Base-by-base conservation (phyloP, 1,284 basidiomycete genomes). In the Boletus semigastroideus region DNA sequence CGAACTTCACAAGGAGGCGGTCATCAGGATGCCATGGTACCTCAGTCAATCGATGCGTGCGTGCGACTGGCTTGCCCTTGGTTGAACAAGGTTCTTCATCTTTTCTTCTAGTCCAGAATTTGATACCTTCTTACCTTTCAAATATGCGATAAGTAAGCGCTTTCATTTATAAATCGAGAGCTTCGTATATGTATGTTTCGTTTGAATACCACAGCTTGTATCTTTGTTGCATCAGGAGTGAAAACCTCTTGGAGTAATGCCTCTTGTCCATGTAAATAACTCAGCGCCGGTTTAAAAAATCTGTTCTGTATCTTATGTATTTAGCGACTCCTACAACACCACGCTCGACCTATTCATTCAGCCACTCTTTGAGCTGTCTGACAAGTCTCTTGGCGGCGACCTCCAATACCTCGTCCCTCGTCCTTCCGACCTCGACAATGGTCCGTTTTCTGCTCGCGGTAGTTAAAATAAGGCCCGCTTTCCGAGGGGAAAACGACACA, bases 401-500 rank as follows among this genome's bases (percentile, higher is more conserved):
- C 66, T 89, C 86, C 10, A 89, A 69, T 53, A 70, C 73, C 64
- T 89, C 85, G 48, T 83, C 78, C 53, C 74, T 71, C 16, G 72
- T 67, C 50, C 83, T 63, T 27, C 68, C 58, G 2, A 83, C 78
- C 58, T 87, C 80, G 0, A 81, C 76, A 41, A 89, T 76, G 10
- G 83, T 84, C 46, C 78, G 68, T 58, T 78, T 82, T 50, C 74
- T 70, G 20, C 66, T 61, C 7, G 57, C 38, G 13, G 60, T 62
- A 13, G 72, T 68, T 25, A 82, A 64, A 20, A 84, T 66, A 17
- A 90, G 68, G 3, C 81, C 84, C 1, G 80, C 81, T 43, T 74
- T 76, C 28, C 84, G 71, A 2, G 82, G 75, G 6, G 79, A 79
- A 64, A 87, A 86, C 7, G 80, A 76, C 20, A 83, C 70, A 5